These are phyloP conservation scores for Actinomortierella ambigua DNA, from an alignment of 371 early-diverging fungal genomes.

Conservation along the genomic window DNA sequence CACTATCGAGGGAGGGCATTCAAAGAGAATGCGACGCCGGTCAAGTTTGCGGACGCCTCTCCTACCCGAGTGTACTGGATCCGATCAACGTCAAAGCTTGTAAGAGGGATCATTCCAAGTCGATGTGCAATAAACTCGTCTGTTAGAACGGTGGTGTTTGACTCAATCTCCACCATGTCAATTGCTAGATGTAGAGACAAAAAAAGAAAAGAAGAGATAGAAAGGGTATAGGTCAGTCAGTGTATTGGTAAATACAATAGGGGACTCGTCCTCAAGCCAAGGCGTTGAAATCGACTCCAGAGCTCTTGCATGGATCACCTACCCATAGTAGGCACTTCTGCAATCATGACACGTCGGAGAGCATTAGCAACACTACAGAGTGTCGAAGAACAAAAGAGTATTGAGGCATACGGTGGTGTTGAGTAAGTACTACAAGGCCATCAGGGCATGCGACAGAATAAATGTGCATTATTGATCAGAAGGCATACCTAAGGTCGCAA, in stretches of 20 bases:
- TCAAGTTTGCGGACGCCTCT: no score
- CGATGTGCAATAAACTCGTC: conserved; percentile 99
- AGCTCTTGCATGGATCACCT: conserved; percentile 18
- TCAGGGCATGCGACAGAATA: no score
- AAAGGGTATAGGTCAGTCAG: neutral
- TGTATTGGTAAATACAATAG: neutral
- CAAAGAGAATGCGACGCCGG: neutral
- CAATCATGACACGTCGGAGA: conserved; percentile 94
- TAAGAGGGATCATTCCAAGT: conserved; percentile 97
- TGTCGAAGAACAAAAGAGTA: conserved; percentile 9
- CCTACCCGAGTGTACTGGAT: conserved; percentile 85
- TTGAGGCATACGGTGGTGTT: no score
- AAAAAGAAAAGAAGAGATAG: conserved; percentile 1
- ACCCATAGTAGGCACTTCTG: conserved; percentile 98
- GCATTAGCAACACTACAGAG: conserved; percentile 94
- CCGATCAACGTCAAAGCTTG: conserved; percentile 74
- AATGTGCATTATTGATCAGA: no score
- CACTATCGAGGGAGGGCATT: neutral
- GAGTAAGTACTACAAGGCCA: no score
- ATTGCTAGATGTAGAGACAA: conserved; percentile 71
- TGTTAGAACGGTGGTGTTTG: conserved; percentile 95
- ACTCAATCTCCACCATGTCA: conserved; percentile 95
- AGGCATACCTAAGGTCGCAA: conserved; percentile 72
- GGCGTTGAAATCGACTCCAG: neutral
- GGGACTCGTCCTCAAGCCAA: neutral